A percentile compares a stretch with the other conserved stretches of the same genome.
These are phyloP conservation scores for Tilletia indica DNA, from an alignment of 1,284 basidiomycete species.

Conservation along the genomic window DNA sequence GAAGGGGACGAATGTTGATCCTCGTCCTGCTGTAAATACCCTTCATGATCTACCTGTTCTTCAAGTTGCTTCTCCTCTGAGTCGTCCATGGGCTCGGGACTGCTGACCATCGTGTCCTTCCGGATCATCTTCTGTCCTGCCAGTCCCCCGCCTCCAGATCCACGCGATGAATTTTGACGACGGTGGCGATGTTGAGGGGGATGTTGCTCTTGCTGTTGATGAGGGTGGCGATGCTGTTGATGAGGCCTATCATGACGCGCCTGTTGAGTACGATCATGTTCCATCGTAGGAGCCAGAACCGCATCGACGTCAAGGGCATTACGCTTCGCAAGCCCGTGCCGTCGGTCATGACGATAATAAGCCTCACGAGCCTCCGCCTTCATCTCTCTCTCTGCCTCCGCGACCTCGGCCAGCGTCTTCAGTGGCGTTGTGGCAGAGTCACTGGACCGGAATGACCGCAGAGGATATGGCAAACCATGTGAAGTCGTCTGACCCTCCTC, in stretches of 20 bases:
- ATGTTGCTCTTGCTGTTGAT: background rate
- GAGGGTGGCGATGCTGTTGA: background rate
- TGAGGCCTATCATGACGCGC: background rate
- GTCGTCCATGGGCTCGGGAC: conserved; percentile 6
- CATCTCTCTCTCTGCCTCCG: background rate
- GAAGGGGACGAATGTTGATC: no score
- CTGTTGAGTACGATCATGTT: background rate
- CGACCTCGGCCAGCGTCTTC: conserved; percentile 4
- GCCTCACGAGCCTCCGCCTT: background rate
- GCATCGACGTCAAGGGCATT: no score
- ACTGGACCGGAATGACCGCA: background rate
- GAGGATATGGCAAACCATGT: background rate
- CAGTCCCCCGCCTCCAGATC: background rate
- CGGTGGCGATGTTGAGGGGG: background rate
- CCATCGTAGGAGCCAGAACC: background rate
- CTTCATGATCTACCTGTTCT: conserved; percentile 5
- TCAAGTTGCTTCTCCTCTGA: background rate
- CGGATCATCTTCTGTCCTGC: conserved; percentile 11
- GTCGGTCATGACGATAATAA: background rate
- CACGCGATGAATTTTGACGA: background rate
- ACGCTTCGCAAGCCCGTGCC: background rate
- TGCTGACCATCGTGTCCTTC: background rate
- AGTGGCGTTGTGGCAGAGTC: conserved; percentile 1
- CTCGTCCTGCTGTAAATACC: conserved; percentile 9
- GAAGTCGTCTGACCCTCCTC: background rate